Base-by-base conservation (phyloP, 176 grass and related monocot genomes). In the Pharus latifolius region DNA sequence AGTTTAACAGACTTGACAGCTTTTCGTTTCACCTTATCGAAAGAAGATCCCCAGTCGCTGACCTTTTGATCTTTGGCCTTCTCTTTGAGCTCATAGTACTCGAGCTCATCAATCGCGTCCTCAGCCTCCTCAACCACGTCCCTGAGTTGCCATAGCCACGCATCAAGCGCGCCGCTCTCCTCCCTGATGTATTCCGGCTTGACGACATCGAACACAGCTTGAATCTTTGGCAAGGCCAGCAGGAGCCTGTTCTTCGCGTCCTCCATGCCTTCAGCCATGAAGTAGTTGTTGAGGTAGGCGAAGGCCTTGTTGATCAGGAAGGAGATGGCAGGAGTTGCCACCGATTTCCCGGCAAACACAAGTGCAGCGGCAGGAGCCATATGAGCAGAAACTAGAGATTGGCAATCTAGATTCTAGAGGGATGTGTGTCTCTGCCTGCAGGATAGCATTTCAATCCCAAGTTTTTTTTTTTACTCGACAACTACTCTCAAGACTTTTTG, bases 61-160 rank as follows among this genome's bases (percentile, higher is more conserved):
- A 77, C 73, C 23, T 87, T 56, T 1, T 6, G 56, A 35, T 67
- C 77, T 15, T 72, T n/a, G 7, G 79, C 47, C 62, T 54, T 87
- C 57, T 73, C 71, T 16, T 65, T 34, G 9, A 72, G 79, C 65
- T 87, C 64, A 2, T 61, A 46, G 32, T 87, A 78, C 17, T 63
- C 38, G 15, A 83, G 40, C 73, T 87, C 84, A 41, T 83, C 84
- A 16, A 87, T 23, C 0, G 25, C 84, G 35, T 87, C 84, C 15
- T 87, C 84, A 0, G 78, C 78, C 4, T 30, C 44, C 66, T 81
- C 77, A 16, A 86, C 26, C 4, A 34, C 70, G 46, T 76, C 47
- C 34, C 77, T 76, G 10, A 86, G 68, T 49, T 30, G 16, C 84
- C 84, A 87, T 17, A 87, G 4, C 84, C 78, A 82, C 7, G 6